Evolutionary conservation across 2,329 filamentous ascomycete genomes (phyloP).

Genomic region (Colletotrichum sp.): DNA sequence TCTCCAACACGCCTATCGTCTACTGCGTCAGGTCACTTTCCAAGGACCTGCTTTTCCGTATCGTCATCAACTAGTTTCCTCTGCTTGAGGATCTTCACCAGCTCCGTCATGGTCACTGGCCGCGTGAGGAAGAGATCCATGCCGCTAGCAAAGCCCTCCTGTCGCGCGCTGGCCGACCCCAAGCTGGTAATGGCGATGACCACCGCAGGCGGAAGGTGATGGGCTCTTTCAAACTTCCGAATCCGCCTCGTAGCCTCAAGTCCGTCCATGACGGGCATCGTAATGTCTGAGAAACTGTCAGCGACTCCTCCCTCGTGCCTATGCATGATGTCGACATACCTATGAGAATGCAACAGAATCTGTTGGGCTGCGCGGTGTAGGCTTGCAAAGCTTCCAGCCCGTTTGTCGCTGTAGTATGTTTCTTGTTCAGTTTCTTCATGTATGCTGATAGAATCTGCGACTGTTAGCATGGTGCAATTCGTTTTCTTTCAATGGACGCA

Average conservation of each 20-base stretch:
- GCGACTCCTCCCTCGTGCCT: background rate
- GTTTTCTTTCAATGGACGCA: background rate
- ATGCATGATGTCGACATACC: background rate
- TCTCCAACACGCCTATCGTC: background rate
- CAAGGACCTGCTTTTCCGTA: background rate
- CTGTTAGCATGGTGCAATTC: background rate
- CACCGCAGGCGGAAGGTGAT: conserved; percentile 38
- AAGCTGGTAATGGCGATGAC: conserved; percentile 52
- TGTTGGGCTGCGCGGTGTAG: conserved; percentile 4
- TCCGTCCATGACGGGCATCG: conserved; percentile 52
- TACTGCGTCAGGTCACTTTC: background rate
- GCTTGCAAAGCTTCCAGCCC: conserved; percentile 45
- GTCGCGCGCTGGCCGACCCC: conserved; percentile 43
- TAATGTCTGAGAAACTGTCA: conserved; percentile 37
- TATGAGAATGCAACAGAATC: conserved; percentile 23
- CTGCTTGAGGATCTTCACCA: conserved; percentile 24
- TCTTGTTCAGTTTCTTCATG: conserved; percentile 38
- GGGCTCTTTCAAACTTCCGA: conserved; percentile 43
- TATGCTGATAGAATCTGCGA: conserved; percentile 37
- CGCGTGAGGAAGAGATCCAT: conserved; percentile 52
- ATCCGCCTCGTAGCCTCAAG: conserved; percentile 44
- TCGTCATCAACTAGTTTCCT: conserved; percentile 7
- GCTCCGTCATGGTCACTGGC: conserved; percentile 42
- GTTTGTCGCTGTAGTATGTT: conserved; percentile 43
- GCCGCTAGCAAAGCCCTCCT: conserved; percentile 49